A percentile compares a stretch with the other conserved stretches of the same genome.
Evolutionary conservation across 352 stramenopile genomes (phyloP).

Genomic region (Plasmopara halstedii): DNA sequence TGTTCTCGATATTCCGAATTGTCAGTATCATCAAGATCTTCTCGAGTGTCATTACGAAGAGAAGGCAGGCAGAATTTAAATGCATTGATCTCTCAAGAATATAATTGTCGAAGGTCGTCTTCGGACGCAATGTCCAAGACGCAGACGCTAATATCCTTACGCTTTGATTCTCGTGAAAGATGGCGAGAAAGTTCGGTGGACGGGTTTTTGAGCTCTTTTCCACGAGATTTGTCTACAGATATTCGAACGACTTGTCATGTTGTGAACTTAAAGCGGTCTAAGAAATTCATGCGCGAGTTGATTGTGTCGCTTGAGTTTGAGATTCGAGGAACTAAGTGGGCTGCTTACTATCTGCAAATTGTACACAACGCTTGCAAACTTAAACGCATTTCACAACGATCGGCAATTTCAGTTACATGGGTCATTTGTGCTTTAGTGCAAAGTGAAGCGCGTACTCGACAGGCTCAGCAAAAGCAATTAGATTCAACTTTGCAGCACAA

Average conservation of each 20-base stretch:
- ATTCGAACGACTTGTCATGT: slow-evolving; percentile 35
- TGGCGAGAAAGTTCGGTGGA: slow-evolving; percentile 28
- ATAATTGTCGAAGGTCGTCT: slow-evolving; percentile 2
- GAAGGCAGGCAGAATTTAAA: slow-evolving; percentile 5
- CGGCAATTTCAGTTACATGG: slow-evolving; percentile 52
- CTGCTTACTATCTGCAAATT: slow-evolving; percentile 63
- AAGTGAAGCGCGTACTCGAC: slow-evolving; percentile 33
- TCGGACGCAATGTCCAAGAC: too few species aligned
- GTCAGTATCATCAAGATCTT: slow-evolving; percentile 12
- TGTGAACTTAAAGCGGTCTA: slow-evolving; percentile 14
- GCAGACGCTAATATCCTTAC: slow-evolving; percentile 4
- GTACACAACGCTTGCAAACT: slow-evolving; percentile 28
- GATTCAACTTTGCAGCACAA: slow-evolving; percentile 61
- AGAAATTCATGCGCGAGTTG: slow-evolving; percentile 27
- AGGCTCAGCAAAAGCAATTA: slow-evolving; percentile 31
- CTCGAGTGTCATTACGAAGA: slow-evolving; percentile 3
- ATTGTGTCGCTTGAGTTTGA: slow-evolving; percentile 57
- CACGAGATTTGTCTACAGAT: slow-evolving; percentile 38
- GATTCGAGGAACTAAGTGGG: slow-evolving; percentile 75
- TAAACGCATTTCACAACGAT: slow-evolving; percentile 20
- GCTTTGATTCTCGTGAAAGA: slow-evolving; percentile 11
- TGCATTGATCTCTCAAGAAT: neutral
- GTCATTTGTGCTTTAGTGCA: slow-evolving; percentile 51
- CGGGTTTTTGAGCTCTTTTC: slow-evolving; percentile 26
- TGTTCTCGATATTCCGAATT: slow-evolving; percentile 18